Conservation (phyloP, 208 protist genomes). For the Wallacemonas sp. region DNA sequence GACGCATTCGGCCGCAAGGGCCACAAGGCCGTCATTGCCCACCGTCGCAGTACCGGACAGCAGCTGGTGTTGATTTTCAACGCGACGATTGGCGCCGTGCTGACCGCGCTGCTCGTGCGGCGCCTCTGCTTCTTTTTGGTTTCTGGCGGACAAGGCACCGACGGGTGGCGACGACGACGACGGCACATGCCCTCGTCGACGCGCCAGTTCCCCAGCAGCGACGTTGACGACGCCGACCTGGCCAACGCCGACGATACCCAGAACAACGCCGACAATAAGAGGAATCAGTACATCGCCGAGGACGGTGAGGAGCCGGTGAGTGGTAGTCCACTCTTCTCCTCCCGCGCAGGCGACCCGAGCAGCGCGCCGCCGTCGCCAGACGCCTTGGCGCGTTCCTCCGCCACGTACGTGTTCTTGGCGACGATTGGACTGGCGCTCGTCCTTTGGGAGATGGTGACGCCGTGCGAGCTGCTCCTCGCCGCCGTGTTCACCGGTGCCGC, state of each 20-base stretch:
- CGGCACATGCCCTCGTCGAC: background rate
- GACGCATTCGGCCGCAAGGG: background rate
- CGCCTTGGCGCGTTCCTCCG: background rate
- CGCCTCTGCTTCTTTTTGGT: conserved; percentile 6
- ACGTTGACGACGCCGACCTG: no score
- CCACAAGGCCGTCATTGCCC: background rate
- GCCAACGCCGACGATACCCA: no score
- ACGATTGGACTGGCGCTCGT: background rate
- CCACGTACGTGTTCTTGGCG: conserved; percentile 13
- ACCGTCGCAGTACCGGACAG: conserved; percentile 1
- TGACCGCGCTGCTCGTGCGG: conserved; percentile 17
- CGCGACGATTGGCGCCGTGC: conserved; percentile 6
- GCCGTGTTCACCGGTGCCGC: conserved; percentile 24
- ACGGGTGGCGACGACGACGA: background rate
- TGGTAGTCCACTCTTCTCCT: conserved; percentile 3
- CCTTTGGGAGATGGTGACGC: conserved; percentile 12
- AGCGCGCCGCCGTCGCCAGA: background rate
- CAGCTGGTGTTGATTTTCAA: conserved; percentile 16
- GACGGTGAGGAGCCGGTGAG: background rate
- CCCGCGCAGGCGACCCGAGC: background rate
- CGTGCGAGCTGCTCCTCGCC: conserved; percentile 28
- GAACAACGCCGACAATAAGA: no score
- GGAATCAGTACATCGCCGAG: no score
- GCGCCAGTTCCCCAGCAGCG: background rate
- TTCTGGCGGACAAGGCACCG: background rate